A percentile compares a stretch with the other conserved stretches of the same genome.
These are phyloP conservation scores for Mycena vulgaris DNA, from an alignment of 768 basidiomycete genomes.

Conservation along the genomic window DNA sequence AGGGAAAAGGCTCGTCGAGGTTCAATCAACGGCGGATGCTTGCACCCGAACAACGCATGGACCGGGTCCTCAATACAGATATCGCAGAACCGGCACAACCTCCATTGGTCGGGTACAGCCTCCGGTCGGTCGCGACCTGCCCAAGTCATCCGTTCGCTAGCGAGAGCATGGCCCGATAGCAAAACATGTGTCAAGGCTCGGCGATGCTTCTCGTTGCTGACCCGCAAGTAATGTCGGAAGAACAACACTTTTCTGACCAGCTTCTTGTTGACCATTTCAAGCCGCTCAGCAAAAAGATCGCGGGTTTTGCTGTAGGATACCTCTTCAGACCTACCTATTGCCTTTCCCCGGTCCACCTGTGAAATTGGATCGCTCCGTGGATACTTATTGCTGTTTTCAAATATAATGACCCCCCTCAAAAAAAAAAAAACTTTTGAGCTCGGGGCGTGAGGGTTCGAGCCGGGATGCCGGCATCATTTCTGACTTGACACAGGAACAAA, in stretches of 20 bases:
- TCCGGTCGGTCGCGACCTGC: not conserved
- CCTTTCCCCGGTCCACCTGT: no score
- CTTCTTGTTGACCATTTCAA: not conserved
- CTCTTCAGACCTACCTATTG: no score
- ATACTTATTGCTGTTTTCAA: no score
- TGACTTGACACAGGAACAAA: no score
- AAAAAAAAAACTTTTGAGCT: no score
- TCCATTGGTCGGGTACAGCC: not conserved
- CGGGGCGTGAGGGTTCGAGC: no score
- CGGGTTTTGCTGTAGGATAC: not conserved
- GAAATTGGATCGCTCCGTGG: no score
- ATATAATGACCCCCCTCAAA: no score
- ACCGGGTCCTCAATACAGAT: slow-evolving; percentile 5
- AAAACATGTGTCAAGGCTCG: slow-evolving; percentile 1
- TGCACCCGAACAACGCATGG: slow-evolving; percentile 8
- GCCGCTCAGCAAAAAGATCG: not conserved
- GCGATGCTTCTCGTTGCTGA: slow-evolving; percentile 4
- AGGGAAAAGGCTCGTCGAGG: not conserved
- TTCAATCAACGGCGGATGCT: not conserved
- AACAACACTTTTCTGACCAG: slow-evolving; percentile 1
- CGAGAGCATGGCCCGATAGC: not conserved
- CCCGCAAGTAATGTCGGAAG: slow-evolving; percentile 1
- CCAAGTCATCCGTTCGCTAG: slow-evolving; percentile 13
- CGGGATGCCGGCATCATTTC: no score
- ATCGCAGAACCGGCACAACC: slow-evolving; percentile 4